Conservation (phyloP, 73 alveolate species). For the Paramecium tetraurelia region DNA sequence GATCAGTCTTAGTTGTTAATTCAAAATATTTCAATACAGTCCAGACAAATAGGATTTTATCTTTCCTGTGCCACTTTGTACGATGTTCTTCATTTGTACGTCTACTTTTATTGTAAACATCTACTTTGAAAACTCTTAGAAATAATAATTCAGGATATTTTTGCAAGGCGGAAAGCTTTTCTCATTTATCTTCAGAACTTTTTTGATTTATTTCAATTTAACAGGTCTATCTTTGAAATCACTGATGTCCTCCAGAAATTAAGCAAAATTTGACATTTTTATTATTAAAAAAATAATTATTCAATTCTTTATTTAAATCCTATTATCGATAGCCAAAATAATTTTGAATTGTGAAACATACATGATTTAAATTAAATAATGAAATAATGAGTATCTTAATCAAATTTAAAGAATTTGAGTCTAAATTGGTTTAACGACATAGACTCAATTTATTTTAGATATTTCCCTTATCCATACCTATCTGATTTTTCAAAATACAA, state of each 20-base stretch:
- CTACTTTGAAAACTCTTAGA: conserved; percentile 51
- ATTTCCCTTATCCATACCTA: background rate
- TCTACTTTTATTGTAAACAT: background rate
- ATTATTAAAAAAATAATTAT: background rate
- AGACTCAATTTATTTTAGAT: background rate
- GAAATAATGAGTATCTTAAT: background rate
- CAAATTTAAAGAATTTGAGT: background rate
- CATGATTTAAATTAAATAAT: background rate
- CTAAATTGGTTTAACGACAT: background rate
- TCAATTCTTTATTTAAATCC: background rate
- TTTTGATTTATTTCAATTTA: conserved; percentile 27
- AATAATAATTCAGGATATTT: conserved; percentile 20
- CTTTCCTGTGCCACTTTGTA: conserved; percentile 51
- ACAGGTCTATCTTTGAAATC: conserved; percentile 31
- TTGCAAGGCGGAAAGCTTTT: conserved; percentile 46
- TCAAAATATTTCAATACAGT: conserved; percentile 49
- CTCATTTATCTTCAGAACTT: conserved; percentile 20
- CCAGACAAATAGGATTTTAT: conserved; percentile 43
- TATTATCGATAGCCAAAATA: background rate
- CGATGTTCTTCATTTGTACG: conserved; percentile 50
- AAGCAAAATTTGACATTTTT: background rate
- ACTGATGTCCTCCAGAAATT: conserved; percentile 19
- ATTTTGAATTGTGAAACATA: background rate
- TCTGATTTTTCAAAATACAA: no score
- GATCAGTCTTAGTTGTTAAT: background rate